These are phyloP conservation scores for Fonsecaea multimorphosa DNA, from an alignment of 2,329 filamentous ascomycete species.

Conservation along the genomic window DNA sequence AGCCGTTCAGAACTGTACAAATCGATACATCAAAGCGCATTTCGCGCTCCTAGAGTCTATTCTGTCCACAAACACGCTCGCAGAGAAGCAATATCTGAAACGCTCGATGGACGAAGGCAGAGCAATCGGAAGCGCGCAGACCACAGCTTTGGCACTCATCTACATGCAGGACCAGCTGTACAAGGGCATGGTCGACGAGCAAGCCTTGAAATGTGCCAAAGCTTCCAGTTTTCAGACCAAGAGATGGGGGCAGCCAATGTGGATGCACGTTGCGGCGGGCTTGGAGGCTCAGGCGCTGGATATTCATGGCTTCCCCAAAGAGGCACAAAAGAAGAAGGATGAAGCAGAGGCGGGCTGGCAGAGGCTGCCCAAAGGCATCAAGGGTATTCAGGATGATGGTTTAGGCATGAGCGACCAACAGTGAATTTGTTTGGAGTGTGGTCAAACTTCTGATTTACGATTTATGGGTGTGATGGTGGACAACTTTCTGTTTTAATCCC, in stretches of 20 bases:
- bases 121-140: slow-evolving; percentile 74
- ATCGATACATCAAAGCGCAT: slow-evolving; percentile 76
- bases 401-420: background rate
- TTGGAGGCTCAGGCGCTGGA: slow-evolving; percentile 79
- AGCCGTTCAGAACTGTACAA: slow-evolving; percentile 71
- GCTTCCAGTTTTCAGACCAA: slow-evolving; percentile 72
- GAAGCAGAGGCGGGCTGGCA: slow-evolving; percentile 53
- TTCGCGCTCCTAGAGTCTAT: slow-evolving; percentile 77
- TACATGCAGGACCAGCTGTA: slow-evolving; percentile 86
- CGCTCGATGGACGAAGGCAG: slow-evolving; percentile 73
- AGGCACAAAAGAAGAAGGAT: slow-evolving; percentile 55
- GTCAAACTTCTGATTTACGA: background rate
- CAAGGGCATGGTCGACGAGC: slow-evolving; percentile 78
- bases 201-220: slow-evolving; percentile 76
- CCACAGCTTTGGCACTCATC: slow-evolving; percentile 80
- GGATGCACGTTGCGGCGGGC: slow-evolving; percentile 80
- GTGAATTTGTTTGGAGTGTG: background rate
- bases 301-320: slow-evolving; percentile 67
- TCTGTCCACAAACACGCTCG: slow-evolving; percentile 70
- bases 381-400: slow-evolving; percentile 5
- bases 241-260: slow-evolving; percentile 72
- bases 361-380: slow-evolving; percentile 43
- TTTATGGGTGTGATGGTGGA: background rate
- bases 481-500: background rate
- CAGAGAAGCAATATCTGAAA: slow-evolving; percentile 79